phyloP scores from a whole-genome alignment of 169 alveolate genomes.

The Plasmodium billcollinsi region DNA sequence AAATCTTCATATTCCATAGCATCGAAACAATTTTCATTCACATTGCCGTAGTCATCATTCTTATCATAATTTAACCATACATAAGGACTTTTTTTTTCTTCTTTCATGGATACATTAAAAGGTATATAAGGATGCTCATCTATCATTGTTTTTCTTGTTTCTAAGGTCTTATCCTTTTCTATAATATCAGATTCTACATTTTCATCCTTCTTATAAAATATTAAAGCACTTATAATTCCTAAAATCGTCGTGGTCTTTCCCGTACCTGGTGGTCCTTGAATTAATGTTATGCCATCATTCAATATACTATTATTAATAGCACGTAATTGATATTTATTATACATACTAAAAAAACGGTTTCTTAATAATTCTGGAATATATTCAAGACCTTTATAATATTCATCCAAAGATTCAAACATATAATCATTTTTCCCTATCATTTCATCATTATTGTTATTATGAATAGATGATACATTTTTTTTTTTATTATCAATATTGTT shows the following conservation, averaged over 20 bases:
- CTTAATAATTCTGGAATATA: conserved; percentile 79
- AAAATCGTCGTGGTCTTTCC: conserved; percentile 98
- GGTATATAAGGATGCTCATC: not conserved
- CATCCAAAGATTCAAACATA: not conserved
- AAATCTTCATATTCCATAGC: conserved; percentile 74
- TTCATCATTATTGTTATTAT: not conserved
- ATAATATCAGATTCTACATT: not conserved
- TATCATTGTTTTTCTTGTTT: not conserved
- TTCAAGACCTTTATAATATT: conserved; percentile 34
- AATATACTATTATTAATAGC: conserved; percentile 84
- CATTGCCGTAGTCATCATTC: conserved; percentile 30
- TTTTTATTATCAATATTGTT: not conserved
- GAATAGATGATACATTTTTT: too few species aligned
- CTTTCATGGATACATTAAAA: not conserved
- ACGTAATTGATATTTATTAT: conserved; percentile 82
- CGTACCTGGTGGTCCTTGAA: conserved; percentile 99
- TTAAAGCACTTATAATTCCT: conserved; percentile 92
- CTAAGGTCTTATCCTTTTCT: not conserved
- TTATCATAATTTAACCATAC: conserved; percentile 45
- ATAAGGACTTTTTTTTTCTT: conserved; percentile 36
- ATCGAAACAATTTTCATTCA: conserved; percentile 65
- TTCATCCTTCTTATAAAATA: conserved; percentile 61
- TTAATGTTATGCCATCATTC: conserved; percentile 92
- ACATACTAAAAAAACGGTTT: conserved; percentile 75
- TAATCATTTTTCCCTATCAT: not conserved